Base-by-base conservation (phyloP, 768 basidiomycete species). In the Mycena floridula region DNA sequence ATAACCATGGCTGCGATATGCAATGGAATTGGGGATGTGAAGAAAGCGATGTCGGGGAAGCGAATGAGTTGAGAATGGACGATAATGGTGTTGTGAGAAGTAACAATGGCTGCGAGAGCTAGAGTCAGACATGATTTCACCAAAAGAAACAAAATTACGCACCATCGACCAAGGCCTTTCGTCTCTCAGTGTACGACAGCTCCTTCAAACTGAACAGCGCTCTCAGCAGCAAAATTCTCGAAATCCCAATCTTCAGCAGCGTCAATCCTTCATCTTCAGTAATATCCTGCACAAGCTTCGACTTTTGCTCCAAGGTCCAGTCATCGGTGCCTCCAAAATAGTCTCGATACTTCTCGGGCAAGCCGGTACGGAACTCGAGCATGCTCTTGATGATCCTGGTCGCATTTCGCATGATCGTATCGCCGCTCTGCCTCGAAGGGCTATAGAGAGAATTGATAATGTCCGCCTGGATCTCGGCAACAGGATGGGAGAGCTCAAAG, bases 1-100 rank as follows among this genome's bases (percentile, higher is more conserved):
- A 92, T 90, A 46, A 91, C 86, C 89, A 92, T 90, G 6, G 89
- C 89, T 0, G 89, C 85, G 43, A 91, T 89, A 61, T 92, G 89
- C 16, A 92, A 72, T 12, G 89, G 89, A 47, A 88, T 89, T 2
- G 89, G 89, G 3, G 89, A 90, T 20, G 86, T 86, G 59, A 92
- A 91, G 68, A 92, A 92, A 3, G 82, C 85, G 53, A 85, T 85
- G 46, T 91, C 84, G 9, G 89, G 89, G 72, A 83, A 91, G 25
- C 77, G 76, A 52, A 90, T 88, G 42, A 92, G 77, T 51, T 86
- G 80, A 45, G 82, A 84, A 65, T 92, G 90, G 24, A 92, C 73
- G 43, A 89, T 76, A 55, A 92, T 88, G 47, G 86, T 81, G 54
- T 92, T 92, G 67, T 92, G 89, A 1, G 89, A 85, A 1, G 87